Conservation (phyloP, 352 stramenopile genomes). For the Phytopythium kandeliae region DNA sequence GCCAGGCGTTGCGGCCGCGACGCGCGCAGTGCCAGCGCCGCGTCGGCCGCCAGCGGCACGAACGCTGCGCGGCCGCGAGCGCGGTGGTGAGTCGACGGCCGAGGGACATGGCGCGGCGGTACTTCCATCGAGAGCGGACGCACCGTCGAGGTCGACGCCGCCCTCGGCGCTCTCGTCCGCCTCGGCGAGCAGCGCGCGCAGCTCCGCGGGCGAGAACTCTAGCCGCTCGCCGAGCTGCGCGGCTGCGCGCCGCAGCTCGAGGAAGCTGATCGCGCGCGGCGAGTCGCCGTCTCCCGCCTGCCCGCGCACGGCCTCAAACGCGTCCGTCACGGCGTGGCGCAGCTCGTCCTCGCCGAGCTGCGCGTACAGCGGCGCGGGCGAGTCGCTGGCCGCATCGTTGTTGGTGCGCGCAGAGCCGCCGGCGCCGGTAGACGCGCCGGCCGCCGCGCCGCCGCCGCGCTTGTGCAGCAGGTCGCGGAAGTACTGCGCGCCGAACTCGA, state of each 20-base stretch:
- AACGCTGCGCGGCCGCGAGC: slow-evolving; percentile 25
- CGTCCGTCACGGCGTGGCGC: slow-evolving; percentile 32
- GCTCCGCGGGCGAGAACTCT: slow-evolving; percentile 45
- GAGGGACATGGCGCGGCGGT: too few species aligned
- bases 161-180: slow-evolving; percentile 60
- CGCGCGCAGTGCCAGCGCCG: slow-evolving; percentile 32
- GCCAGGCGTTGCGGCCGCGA: slow-evolving; percentile 39
- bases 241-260: slow-evolving; percentile 45
- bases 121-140: too few species aligned
- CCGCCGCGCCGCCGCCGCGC: slow-evolving; percentile 8
- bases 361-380: slow-evolving; percentile 42
- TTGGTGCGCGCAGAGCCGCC: too few species aligned
- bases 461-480: slow-evolving; percentile 58
- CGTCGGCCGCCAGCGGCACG: slow-evolving; percentile 40
- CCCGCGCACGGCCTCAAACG: slow-evolving; percentile 36
- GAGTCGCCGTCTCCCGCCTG: slow-evolving; percentile 26
- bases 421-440: background rate
- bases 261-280: slow-evolving; percentile 27
- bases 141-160: slow-evolving; percentile 37
- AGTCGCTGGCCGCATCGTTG: background rate
- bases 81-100: background rate
- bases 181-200: slow-evolving; percentile 57
- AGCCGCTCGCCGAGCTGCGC: slow-evolving; percentile 38
- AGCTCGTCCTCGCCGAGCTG: slow-evolving; percentile 56
- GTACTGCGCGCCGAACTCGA: slow-evolving; percentile 65